Base-by-base conservation (phyloP, 2,329 filamentous ascomycete genomes). In the Paecilomyces sp. region DNA sequence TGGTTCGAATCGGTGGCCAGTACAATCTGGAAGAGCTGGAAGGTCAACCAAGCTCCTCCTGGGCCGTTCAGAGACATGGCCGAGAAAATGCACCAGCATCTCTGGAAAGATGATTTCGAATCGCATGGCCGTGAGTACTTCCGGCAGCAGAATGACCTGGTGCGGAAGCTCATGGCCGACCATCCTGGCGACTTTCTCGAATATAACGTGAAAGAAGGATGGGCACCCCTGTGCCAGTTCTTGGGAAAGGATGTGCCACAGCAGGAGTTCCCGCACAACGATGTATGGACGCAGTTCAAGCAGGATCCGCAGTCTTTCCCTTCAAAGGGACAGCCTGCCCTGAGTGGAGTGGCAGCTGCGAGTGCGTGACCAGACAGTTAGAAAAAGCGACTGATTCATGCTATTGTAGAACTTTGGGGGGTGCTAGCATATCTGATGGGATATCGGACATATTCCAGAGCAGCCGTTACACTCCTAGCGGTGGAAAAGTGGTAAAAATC, bases 81-180 rank as follows among this genome's bases (percentile, higher is more conserved):
- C 13, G 31, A 33, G 15, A 58, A 58, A 25, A 28, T 55, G 4
- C 28, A 54, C 30, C 15, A 22, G 12, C 78, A 77, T 59, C 85
- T 86, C 71, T 87, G 85, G 76, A 77, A 82, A 65, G 82, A 81
- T 61, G 83, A 86, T 67, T 86, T 86, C 67, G 30, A 22, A 24
- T 25, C n/a, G 12, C 25, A 61, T 12, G 59, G 59, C 6, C 54
- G 55, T 11, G 47, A 34, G 58, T 59, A 18, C 5, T 63, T 61
- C 75, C 69, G 71, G 30, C 73, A 78, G 54, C 79, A 83, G 69
- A 81, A 82, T 67, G 75, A 75, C 4, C 70, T 78, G 58, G 74
- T 83, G 9, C 71, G 68, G 4, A 60, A 61, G 25, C 30, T 79
- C 15, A 64, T 68, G 9, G 18, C 56, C 8, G 47, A 51, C 8